Conservation (phyloP, 2,329 filamentous ascomycete species). For the Lecanicillium sp. region DNA sequence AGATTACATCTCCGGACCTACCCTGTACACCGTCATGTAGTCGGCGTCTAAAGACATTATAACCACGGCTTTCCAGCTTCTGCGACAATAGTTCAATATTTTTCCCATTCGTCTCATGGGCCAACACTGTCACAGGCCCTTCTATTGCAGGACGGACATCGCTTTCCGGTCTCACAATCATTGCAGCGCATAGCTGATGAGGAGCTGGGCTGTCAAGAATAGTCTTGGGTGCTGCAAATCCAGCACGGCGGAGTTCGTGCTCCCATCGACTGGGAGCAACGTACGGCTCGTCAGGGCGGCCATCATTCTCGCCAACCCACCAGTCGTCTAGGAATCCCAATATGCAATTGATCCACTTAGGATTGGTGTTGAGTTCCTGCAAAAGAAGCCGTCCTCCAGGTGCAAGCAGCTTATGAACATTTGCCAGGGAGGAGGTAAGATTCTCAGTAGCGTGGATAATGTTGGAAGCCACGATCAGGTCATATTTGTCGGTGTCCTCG, state of each 20-base stretch:
- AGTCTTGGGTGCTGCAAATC: too few species aligned
- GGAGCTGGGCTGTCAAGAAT: conserved; percentile 12
- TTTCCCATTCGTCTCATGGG: too few species aligned
- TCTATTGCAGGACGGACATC: background rate
- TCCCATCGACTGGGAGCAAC: conserved; percentile 18
- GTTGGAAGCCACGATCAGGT: conserved; percentile 27
- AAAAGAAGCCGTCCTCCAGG: conserved; percentile 22
- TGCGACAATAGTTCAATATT: too few species aligned
- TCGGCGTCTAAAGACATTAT: conserved; percentile 9
- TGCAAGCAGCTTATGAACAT: conserved; percentile 23
- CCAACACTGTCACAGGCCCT: too few species aligned
- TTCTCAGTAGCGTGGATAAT: conserved; percentile 25
- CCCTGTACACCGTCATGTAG: conserved; percentile 12
- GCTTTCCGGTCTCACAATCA: background rate
- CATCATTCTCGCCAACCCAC: conserved; percentile 25
- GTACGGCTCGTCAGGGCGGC: conserved; percentile 17
- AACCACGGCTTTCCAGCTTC: conserved; percentile 11
- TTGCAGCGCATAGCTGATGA: conserved; percentile 10
- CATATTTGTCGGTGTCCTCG: conserved; percentile 17
- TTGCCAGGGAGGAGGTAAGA: conserved; percentile 17
- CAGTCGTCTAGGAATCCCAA: conserved; percentile 22
- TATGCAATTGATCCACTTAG: conserved; percentile 20
- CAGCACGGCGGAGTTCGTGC: conserved; percentile 15
- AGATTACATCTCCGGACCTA: conserved; percentile 22
- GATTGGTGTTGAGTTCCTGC: conserved; percentile 17